Percentiles rank a stretch among this genome's conserved stretches.
Evolutionary conservation across 257 asterid species (phyloP).

Genomic region (Scutellaria barbata): DNA sequence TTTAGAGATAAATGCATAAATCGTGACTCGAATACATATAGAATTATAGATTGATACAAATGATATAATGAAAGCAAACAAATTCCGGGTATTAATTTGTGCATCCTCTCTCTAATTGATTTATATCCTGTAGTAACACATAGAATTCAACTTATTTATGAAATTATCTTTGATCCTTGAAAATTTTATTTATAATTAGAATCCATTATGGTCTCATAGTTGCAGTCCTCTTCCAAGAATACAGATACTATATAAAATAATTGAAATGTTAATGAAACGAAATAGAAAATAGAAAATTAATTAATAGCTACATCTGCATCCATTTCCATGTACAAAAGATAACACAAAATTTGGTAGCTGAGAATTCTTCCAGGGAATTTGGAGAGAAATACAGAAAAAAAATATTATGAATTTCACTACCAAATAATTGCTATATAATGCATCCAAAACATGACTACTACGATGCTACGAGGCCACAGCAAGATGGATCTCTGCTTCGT

Average conservation of each 20-base stretch:
- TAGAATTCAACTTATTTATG: too few relatives aligned
- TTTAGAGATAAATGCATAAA: too few relatives aligned
- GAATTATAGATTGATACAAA: too few relatives aligned
- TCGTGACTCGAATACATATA: too few relatives aligned
- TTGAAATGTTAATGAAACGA: neutral
- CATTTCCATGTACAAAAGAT: slow-evolving; percentile 28
- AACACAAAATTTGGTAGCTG: slow-evolving; percentile 30
- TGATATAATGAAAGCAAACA: too few relatives aligned
- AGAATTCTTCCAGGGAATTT: slow-evolving; percentile 37
- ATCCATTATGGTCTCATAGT: too few relatives aligned
- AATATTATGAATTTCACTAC: neutral
- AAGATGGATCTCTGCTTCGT: slow-evolving; percentile 64
- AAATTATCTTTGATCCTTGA: too few relatives aligned
- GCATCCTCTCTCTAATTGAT: neutral
- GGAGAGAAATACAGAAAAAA: slow-evolving; percentile 34
- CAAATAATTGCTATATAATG: neutral
- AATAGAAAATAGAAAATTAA: neutral
- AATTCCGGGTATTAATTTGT: neutral
- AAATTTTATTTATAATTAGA: too few relatives aligned
- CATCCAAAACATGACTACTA: neutral
- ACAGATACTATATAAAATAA: neutral
- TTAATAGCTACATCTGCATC: slow-evolving; percentile 23
- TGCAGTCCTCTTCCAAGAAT: neutral
- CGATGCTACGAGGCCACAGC: slow-evolving; percentile 44
- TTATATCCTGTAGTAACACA: too few relatives aligned